phyloP scores from a whole-genome alignment of 176 grass and related monocot genomes.

The Guadua angustifolia region DNA sequence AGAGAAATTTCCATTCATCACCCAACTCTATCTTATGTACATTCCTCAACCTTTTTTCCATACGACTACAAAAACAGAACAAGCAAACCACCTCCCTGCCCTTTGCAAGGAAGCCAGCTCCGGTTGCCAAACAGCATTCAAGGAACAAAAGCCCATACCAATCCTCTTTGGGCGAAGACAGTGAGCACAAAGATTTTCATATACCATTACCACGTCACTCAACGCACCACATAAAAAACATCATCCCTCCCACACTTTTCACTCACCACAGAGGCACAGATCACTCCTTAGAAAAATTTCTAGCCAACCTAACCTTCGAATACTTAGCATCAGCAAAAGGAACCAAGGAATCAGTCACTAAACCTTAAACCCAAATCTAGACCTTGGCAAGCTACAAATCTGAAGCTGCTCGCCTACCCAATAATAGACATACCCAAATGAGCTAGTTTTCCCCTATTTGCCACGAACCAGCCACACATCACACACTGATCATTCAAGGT shows the following conservation, averaged over 20 bases:
- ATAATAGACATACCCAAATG: not conserved
- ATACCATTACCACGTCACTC: not conserved
- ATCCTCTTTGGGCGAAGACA: no score
- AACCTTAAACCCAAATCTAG: not conserved
- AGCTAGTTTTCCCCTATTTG: not conserved
- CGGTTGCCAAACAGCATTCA: not conserved
- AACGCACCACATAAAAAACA: not conserved
- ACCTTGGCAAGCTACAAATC: not conserved
- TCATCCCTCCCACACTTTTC: no score
- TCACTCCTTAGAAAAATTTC: not conserved
- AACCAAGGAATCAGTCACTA: no score
- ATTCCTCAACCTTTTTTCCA: no score
- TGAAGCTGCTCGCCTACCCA: not conserved
- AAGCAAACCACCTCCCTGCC: no score
- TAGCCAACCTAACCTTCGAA: not conserved
- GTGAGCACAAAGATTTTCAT: not conserved
- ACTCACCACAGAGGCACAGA: not conserved
- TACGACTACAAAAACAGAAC: no score
- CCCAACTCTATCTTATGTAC: no score
- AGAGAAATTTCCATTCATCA: no score
- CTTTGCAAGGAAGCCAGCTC: not conserved
- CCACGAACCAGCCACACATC: not conserved
- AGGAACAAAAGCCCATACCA: not conserved
- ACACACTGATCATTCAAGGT: not conserved
- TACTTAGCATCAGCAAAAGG: no score